These are phyloP conservation scores for Moricandia arvensis DNA, from an alignment of 345 rosid species.

Conservation along the genomic window DNA sequence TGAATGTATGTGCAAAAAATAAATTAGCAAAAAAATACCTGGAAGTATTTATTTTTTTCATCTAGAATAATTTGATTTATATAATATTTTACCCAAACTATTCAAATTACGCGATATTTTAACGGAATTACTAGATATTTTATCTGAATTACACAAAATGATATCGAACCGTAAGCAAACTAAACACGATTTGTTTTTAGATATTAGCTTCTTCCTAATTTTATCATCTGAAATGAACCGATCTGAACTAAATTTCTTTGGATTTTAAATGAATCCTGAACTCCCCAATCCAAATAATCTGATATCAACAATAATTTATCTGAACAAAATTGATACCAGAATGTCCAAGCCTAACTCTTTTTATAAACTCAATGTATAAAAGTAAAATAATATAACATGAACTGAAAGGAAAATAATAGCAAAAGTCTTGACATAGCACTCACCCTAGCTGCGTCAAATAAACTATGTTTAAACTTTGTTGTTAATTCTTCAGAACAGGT, in stretches of 20 bases:
- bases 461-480: conserved; percentile 6
- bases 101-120: too few relatives aligned
- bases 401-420: neutral
- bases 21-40: too few relatives aligned
- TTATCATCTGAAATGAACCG: neutral
- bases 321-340: neutral
- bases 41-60: too few relatives aligned
- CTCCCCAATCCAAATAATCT: neutral
- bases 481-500: conserved; percentile 74
- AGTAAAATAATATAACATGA: neutral
- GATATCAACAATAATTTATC: neutral
- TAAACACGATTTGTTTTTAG: neutral
- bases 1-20: too few relatives aligned
- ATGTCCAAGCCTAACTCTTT: neutral
- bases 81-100: neutral
- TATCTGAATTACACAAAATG: neutral
- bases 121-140: too few relatives aligned
- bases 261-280: neutral
- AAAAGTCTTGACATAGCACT: neutral
- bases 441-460: neutral
- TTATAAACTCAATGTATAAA: neutral
- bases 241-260: neutral
- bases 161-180: neutral
- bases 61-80: neutral
- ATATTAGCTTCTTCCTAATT: neutral